Conservation (phyloP, 768 basidiomycete genomes). For the Cubamyces sp. region DNA sequence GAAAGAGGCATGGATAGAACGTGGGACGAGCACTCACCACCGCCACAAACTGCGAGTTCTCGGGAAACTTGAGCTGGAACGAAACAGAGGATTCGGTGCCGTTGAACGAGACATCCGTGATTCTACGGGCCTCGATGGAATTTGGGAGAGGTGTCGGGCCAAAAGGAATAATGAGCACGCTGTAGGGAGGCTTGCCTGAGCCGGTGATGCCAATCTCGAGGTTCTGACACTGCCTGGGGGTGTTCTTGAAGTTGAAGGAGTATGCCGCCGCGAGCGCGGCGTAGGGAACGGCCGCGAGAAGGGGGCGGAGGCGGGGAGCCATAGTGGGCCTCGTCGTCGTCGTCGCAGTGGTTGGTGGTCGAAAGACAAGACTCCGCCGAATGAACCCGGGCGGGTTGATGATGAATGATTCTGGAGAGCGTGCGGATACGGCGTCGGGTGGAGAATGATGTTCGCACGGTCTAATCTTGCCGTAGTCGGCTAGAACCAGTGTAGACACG, state of each 20-base stretch:
- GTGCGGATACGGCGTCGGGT: slow-evolving; percentile 11
- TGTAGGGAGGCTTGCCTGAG: slow-evolving; percentile 68
- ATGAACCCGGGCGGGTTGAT: slow-evolving; percentile 5
- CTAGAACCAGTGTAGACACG: neutral
- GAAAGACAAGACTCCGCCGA: slow-evolving; percentile 14
- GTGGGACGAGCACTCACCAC: slow-evolving; percentile 55
- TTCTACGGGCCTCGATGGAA: slow-evolving; percentile 64
- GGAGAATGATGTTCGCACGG: slow-evolving; percentile 17
- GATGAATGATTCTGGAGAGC: slow-evolving; percentile 5
- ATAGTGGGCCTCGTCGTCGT: neutral
- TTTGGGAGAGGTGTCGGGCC: slow-evolving; percentile 65
- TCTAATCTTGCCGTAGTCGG: neutral
- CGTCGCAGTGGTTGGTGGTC: slow-evolving; percentile 11
- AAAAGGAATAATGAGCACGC: slow-evolving; percentile 66
- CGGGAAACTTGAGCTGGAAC: slow-evolving; percentile 68
- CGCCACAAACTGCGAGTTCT: slow-evolving; percentile 72
- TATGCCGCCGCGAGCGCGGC: slow-evolving; percentile 41
- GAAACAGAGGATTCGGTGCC: slow-evolving; percentile 43
- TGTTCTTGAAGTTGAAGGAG: slow-evolving; percentile 46
- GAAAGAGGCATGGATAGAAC: neutral
- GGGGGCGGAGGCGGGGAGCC: slow-evolving; percentile 2
- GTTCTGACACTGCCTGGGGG: slow-evolving; percentile 69
- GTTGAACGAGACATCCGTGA: slow-evolving; percentile 58
- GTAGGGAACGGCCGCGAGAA: slow-evolving; percentile 26
- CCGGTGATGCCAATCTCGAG: slow-evolving; percentile 64